Percentiles rank a stretch among this genome's conserved stretches.
These are phyloP conservation scores for Globisporangium uncinulatum DNA, from an alignment of 352 stramenopile species.

Conservation along the genomic window DNA sequence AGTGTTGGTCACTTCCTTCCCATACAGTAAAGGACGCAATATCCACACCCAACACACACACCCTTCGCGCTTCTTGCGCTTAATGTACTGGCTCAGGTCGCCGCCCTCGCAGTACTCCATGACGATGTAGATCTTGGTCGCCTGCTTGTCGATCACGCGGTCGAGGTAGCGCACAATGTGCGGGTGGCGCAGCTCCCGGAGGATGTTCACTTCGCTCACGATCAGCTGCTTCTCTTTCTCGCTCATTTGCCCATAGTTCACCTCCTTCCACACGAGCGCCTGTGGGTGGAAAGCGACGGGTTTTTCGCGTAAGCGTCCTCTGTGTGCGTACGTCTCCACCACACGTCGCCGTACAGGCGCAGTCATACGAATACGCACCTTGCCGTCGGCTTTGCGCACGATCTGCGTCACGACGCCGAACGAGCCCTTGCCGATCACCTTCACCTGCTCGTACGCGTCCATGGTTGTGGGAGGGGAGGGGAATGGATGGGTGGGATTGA, in stretches of 20 bases:
- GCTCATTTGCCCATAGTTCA: constrained; percentile 90
- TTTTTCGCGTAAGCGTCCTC: too few relatives aligned
- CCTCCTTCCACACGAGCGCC: constrained; percentile 91
- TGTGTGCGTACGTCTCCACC: background rate
- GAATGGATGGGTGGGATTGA: too few relatives aligned
- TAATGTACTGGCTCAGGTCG: constrained; percentile 88
- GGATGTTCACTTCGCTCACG: constrained; percentile 92
- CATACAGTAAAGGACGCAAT: too few relatives aligned
- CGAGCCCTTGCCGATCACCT: constrained; percentile 88
- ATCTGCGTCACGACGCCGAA: constrained; percentile 91
- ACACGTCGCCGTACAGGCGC: too few relatives aligned
- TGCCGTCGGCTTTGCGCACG: constrained; percentile 82
- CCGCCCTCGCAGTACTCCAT: constrained; percentile 93
- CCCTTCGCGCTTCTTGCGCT: constrained; percentile 86
- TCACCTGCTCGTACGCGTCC: constrained; percentile 87
- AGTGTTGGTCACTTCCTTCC: too few relatives aligned
- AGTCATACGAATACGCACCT: constrained; percentile 31
- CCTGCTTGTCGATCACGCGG: constrained; percentile 90
- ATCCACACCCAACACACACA: constrained; percentile 18
- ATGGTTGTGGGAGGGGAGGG: constrained; percentile 21
- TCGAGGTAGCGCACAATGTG: constrained; percentile 93
- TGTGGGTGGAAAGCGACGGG: constrained; percentile 14
- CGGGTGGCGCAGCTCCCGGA: constrained; percentile 89
- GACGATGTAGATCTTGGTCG: constrained; percentile 92
- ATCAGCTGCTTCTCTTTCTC: constrained; percentile 94